Conservation (phyloP, 345 rosid genomes). For the Balakata baccata region DNA sequence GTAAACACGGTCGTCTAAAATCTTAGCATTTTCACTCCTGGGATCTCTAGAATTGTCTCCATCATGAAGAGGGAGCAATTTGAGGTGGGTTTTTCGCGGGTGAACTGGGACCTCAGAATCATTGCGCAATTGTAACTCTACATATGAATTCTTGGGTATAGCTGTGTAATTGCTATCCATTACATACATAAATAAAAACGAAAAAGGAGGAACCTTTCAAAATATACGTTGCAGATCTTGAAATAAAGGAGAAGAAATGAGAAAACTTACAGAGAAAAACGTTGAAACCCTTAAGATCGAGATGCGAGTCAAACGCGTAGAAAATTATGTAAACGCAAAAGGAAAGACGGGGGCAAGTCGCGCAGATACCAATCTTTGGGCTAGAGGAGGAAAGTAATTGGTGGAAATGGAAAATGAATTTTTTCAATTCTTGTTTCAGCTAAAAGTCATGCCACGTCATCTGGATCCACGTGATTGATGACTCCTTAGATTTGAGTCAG, state of each 20-base stretch:
- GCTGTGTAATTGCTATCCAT: constrained; percentile 74
- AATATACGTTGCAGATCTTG: neutral
- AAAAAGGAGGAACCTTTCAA: neutral
- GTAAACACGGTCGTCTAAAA: constrained; percentile 26
- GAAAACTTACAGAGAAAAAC: constrained; percentile 7
- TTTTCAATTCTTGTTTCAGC: constrained; percentile 1
- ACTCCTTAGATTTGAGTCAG: neutral
- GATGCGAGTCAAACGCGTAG: neutral
- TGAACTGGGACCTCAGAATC: constrained; percentile 20
- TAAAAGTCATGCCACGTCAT: constrained; percentile 12
- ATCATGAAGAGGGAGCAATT: constrained; percentile 42
- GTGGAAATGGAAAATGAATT: no score
- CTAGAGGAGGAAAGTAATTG: no score
- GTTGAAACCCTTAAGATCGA: neutral
- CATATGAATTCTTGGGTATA: constrained; percentile 50
- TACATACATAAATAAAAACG: neutral
- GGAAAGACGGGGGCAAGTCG: neutral
- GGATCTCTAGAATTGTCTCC: constrained; percentile 30
- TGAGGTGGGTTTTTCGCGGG: constrained; percentile 32
- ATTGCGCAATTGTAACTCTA: constrained; percentile 54
- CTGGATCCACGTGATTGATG: neutral
- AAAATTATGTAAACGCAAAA: neutral
- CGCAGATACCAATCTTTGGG: neutral
- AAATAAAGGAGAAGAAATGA: neutral
- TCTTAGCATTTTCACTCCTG: constrained; percentile 22